These are phyloP conservation scores for Fomitopsis pulvina DNA, from an alignment of 768 basidiomycete genomes.

Conservation along the genomic window DNA sequence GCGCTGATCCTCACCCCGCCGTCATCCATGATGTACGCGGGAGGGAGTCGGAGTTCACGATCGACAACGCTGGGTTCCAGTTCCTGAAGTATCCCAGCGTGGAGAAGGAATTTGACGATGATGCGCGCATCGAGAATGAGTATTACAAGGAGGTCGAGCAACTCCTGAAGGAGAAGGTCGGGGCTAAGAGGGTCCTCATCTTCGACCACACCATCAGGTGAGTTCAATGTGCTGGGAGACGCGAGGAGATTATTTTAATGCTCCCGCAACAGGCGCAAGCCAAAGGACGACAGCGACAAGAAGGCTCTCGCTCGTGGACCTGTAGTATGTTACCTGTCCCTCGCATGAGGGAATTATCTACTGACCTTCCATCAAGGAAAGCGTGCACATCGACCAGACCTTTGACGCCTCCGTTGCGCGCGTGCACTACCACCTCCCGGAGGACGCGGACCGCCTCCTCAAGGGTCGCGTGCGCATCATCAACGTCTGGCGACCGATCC, in stretches of 20 bases:
- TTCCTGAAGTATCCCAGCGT: slow-evolving; percentile 24
- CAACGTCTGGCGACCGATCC: slow-evolving; percentile 41
- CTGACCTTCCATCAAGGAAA: slow-evolving; percentile 19
- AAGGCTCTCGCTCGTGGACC: slow-evolving; percentile 16
- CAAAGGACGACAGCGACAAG: slow-evolving; percentile 5
- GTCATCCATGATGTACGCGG: slow-evolving; percentile 20
- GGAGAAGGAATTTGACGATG: slow-evolving; percentile 34
- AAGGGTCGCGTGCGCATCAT: slow-evolving; percentile 36
- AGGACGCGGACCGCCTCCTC: slow-evolving; percentile 34
- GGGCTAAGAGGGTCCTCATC: slow-evolving; percentile 34
- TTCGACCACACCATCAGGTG: slow-evolving; percentile 39
- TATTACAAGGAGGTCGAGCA: slow-evolving; percentile 35
- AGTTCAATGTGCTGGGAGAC: slow-evolving; percentile 4
- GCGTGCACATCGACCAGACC: slow-evolving; percentile 39
- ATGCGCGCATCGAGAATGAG: slow-evolving; percentile 24
- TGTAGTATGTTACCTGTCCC: slow-evolving; percentile 22
- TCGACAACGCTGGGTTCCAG: slow-evolving; percentile 38
- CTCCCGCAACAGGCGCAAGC: slow-evolving; percentile 10
- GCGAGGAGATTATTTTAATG: not conserved
- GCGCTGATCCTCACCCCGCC: slow-evolving; percentile 7
- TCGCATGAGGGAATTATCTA: slow-evolving; percentile 6
- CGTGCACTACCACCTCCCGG: slow-evolving; percentile 29
- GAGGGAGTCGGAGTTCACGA: slow-evolving; percentile 15
- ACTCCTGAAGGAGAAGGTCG: slow-evolving; percentile 32
- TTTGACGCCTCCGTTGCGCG: slow-evolving; percentile 26